Base-by-base conservation (phyloP, 495 filamentous ascomycete genomes). In the Daldinia loculata region DNA sequence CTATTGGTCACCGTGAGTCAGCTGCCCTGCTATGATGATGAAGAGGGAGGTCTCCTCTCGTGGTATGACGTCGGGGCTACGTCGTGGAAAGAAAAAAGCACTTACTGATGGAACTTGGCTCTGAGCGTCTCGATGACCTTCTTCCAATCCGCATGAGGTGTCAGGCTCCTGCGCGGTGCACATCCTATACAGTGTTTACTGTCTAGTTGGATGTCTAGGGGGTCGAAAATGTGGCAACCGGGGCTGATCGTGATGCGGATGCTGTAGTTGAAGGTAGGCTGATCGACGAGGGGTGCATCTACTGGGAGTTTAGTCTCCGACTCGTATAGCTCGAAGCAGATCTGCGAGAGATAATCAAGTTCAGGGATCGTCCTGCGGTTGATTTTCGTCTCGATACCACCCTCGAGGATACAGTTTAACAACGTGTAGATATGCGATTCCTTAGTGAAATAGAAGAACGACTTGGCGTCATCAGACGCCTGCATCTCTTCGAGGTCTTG, bases 391-490 rank as follows among this genome's bases (percentile, higher is more conserved):
- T 93, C 90, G 67, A 99, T 92, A 36, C 96, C 95, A 67, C 95
- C 95, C 81, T 98, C 95, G 34, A 99, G 84, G 68, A 99, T 98
- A 79, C 96, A 98, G 80, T 99, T 99, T 52, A 99, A 86, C 32
- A 99, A 86, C 17, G 95, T 98, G 81, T 99, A 99, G 71, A 99
- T 98, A 73, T 99, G 95, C 5, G 92, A 95, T 82, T 99, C 95
- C 77, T 99, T 99, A 29, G 95, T 99, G 77, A 99, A 99, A 81
- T 99, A 99, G 82, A 98, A 90, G 83, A 98, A 98, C 4, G 91
- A 94, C 75, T 98, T 98, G 19, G 93, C 94, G 76, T 94, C 91
- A 55, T 92, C 88, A 0, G 92, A 94, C 4, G 95, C 95, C 80
- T 98, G 95, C 70, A 98, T 92, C 77, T 97, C 93, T 81, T 99